These are phyloP conservation scores for Trichophyton simii DNA, from an alignment of 2,329 filamentous ascomycete genomes.

Conservation along the genomic window DNA sequence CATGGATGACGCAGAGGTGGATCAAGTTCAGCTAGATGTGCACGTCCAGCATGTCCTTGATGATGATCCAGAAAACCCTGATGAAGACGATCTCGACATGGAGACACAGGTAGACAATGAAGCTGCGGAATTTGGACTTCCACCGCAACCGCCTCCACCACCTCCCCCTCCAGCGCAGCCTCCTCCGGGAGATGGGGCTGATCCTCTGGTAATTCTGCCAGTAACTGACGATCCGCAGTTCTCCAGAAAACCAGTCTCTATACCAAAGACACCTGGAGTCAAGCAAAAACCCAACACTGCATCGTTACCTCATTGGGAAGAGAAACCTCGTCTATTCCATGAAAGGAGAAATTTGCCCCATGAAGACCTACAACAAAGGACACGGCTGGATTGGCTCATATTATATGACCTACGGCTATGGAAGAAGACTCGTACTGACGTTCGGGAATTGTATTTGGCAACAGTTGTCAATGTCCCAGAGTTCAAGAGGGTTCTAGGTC, in stretches of 20 bases:
- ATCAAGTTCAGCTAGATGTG: conserved; percentile 24
- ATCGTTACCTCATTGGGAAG: conserved; percentile 68
- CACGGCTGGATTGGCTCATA: conserved; percentile 86
- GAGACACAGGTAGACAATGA: conserved; percentile 56
- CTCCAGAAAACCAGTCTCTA: conserved; percentile 37
- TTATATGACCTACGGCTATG: conserved; percentile 90
- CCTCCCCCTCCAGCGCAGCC: conserved; percentile 36
- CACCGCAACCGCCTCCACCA: conserved; percentile 43
- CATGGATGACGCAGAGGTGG: conserved; percentile 33
- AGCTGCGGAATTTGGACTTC: conserved; percentile 58
- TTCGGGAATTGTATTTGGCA: conserved; percentile 88
- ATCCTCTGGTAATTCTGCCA: neutral
- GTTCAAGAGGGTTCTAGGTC: conserved; percentile 85
- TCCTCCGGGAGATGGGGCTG: conserved; percentile 28
- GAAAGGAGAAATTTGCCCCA: conserved; percentile 54
- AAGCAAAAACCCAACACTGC: conserved; percentile 31
- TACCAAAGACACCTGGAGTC: conserved; percentile 67
- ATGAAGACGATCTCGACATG: conserved; percentile 39
- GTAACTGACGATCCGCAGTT: conserved; percentile 3
- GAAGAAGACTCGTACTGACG: conserved; percentile 85
- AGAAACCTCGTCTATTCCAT: conserved; percentile 47
- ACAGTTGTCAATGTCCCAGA: conserved; percentile 91
- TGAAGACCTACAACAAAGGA: conserved; percentile 79
- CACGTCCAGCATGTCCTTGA: conserved; percentile 14
- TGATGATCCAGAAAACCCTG: conserved; percentile 25